These are phyloP conservation scores for Botrytis elliptica DNA, from an alignment of 2,329 filamentous ascomycete genomes.

Conservation along the genomic window DNA sequence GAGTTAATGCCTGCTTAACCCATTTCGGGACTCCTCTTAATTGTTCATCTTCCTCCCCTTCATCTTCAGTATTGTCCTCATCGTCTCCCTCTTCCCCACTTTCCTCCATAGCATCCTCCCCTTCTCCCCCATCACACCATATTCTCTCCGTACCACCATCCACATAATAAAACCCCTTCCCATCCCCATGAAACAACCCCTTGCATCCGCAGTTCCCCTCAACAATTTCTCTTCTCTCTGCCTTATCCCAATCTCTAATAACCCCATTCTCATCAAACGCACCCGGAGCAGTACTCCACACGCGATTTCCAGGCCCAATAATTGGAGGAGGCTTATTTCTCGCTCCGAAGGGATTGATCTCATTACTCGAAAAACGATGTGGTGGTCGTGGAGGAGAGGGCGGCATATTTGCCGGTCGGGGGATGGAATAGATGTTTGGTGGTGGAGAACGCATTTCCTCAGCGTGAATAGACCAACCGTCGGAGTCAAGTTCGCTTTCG, in stretches of 20 bases:
- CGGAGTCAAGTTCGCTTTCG: neutral
- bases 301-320: neutral
- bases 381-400: neutral
- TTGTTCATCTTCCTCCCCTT: neutral
- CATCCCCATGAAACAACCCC: neutral
- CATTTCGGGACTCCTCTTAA: neutral
- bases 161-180: neutral
- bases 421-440: neutral
- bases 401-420: neutral
- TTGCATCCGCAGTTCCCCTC: neutral
- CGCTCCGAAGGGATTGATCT: neutral
- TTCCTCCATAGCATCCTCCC: neutral
- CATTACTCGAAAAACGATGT: neutral
- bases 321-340: neutral
- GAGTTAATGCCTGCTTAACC: conserved; percentile 13
- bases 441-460: neutral
- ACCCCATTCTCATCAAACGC: neutral
- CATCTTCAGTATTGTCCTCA: neutral
- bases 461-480: neutral
- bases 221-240: neutral
- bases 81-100: neutral
- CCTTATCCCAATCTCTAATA: neutral
- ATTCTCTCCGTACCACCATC: neutral
- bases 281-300: neutral
- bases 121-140: neutral